Conservation (phyloP, 495 filamentous ascomycete genomes). For the Copromyces sp. region DNA sequence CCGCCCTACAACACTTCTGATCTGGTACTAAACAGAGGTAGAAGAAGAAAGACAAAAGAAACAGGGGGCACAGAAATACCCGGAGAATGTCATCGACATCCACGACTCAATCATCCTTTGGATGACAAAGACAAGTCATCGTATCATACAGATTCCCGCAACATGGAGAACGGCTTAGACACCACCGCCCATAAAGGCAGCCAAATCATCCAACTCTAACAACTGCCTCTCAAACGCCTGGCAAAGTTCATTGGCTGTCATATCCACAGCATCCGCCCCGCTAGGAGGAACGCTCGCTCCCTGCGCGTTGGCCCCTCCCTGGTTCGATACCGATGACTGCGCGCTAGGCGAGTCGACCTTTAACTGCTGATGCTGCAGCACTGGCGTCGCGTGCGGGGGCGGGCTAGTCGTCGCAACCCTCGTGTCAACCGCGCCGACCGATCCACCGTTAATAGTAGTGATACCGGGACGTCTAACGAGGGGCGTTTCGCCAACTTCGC, state of each 20-base stretch:
- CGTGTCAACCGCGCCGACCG: conserved; percentile 22
- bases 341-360: conserved; percentile 34
- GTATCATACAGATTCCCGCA: background rate
- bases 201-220: conserved; percentile 39
- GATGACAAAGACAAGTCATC: background rate
- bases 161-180: conserved; percentile 16
- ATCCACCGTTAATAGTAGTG: conserved; percentile 42
- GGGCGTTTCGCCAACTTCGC: conserved; percentile 27
- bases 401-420: conserved; percentile 35
- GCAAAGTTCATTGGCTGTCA: conserved; percentile 40
- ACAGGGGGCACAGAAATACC: background rate
- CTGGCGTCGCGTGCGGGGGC: conserved; percentile 16
- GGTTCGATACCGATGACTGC: conserved; percentile 19
- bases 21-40: background rate
- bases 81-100: background rate
- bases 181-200: conserved; percentile 43
- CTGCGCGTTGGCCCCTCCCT: background rate
- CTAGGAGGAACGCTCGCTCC: background rate
- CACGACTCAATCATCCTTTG: background rate
- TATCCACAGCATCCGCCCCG: conserved; percentile 26
- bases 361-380: conserved; percentile 1
- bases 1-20: background rate
- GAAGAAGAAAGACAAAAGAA: background rate
- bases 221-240: conserved; percentile 40
- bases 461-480: conserved; percentile 33